These are phyloP conservation scores for Irpex rosettiformis DNA, from an alignment of 1,284 basidiomycete species.

Conservation along the genomic window DNA sequence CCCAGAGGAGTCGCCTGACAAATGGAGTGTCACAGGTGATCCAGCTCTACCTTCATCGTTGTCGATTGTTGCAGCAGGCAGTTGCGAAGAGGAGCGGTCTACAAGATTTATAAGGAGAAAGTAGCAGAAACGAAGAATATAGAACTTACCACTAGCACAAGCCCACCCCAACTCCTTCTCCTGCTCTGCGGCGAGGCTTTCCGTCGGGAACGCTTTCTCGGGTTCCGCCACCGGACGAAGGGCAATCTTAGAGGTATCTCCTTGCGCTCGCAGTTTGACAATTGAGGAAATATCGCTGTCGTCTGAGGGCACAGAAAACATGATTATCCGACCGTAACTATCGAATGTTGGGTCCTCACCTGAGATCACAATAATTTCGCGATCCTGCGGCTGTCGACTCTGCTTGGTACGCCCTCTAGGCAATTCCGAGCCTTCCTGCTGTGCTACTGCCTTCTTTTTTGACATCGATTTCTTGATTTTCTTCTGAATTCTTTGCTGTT, in stretches of 20 bases:
- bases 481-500: constrained; percentile 34
- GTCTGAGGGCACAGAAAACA: too few species aligned
- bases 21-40: neutral
- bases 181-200: too few species aligned
- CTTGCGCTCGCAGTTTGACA: too few species aligned
- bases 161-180: too few species aligned
- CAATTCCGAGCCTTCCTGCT: neutral
- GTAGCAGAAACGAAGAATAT: too few species aligned
- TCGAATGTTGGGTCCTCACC: too few species aligned
- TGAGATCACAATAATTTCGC: neutral
- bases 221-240: too few species aligned
- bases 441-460: constrained; percentile 4
- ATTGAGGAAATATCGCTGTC: neutral
- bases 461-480: constrained; percentile 17
- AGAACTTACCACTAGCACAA: too few species aligned
- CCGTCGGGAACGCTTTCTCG: too few species aligned
- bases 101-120: neutral
- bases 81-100: neutral
- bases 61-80: neutral
- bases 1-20: neutral
- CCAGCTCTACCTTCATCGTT: neutral
- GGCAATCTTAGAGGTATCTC: too few species aligned
- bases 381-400: neutral
- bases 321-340: too few species aligned
- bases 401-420: too few species aligned